Percentiles rank a stretch among this genome's conserved stretches.
These are phyloP conservation scores for Psidium friedrichsthalianum DNA, from an alignment of 345 rosid genomes.

Conservation along the genomic window DNA sequence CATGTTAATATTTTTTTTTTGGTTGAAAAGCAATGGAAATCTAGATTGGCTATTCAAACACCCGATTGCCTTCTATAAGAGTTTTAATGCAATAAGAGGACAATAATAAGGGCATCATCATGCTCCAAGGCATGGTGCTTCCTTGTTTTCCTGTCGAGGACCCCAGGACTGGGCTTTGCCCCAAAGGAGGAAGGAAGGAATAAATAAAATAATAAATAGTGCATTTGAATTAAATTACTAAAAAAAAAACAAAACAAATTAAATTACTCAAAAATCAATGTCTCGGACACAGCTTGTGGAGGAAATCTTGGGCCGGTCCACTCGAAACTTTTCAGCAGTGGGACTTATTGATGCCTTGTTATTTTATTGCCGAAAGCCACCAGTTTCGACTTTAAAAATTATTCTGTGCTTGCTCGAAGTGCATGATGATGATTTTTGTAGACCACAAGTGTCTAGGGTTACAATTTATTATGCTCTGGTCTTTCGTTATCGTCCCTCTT, in stretches of 20 bases:
- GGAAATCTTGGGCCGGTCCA: neutral
- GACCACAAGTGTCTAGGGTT: neutral
- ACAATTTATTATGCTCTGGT: neutral
- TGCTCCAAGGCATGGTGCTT: neutral
- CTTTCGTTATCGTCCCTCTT: neutral
- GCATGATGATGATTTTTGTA: neutral
- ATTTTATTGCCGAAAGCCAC: neutral
- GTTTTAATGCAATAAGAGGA: neutral
- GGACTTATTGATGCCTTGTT: neutral
- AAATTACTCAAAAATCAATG: neutral
- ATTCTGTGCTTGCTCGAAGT: neutral
- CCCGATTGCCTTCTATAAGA: neutral
- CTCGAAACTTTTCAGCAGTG: neutral
- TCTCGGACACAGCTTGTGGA: neutral
- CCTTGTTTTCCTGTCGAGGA: neutral
- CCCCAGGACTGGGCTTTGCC: neutral
- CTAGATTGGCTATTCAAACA: neutral
- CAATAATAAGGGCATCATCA: neutral
- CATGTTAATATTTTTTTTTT: too few species aligned
- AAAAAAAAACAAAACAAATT: neutral
- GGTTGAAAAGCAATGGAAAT: neutral
- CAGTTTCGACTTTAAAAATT: neutral
- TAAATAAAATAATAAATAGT: neutral
- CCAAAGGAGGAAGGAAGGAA: neutral
- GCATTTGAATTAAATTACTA: neutral